phyloP scores from a whole-genome alignment of 2,329 filamentous ascomycete genomes.

The Neonectria faginata region DNA sequence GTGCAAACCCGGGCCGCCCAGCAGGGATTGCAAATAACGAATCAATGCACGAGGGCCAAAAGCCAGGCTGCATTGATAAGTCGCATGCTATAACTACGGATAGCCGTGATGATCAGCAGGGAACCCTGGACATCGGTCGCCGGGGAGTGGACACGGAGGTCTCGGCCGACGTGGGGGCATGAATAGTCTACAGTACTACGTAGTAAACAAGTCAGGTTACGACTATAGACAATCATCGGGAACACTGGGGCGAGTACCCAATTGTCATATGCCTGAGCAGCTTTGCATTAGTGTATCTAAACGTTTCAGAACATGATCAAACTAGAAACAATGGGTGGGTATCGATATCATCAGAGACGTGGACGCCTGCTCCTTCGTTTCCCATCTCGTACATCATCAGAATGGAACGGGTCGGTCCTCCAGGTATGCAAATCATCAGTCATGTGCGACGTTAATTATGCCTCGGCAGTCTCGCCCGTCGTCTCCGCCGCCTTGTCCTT shows the following conservation, averaged over 20 bases:
- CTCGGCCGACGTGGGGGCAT: constrained; percentile 18
- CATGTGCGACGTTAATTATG: constrained; percentile 21
- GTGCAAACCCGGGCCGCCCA: no score
- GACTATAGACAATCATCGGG: no score
- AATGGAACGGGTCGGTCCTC: constrained; percentile 27
- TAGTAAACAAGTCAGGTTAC: no score
- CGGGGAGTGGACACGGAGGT: constrained; percentile 10
- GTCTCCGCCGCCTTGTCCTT: constrained; percentile 25
- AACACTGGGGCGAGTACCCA: no score
- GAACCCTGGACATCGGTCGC: constrained; percentile 3
- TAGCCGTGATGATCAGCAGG: background rate
- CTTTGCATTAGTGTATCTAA: constrained; percentile 25
- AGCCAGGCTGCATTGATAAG: background rate
- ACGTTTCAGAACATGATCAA: constrained; percentile 26
- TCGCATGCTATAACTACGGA: background rate
- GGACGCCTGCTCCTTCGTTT: constrained; percentile 47
- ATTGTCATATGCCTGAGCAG: constrained; percentile 20
- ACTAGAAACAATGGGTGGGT: constrained; percentile 45
- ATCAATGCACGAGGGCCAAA: no score
- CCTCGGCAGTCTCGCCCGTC: constrained; percentile 16
- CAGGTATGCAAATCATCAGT: constrained; percentile 29
- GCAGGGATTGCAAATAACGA: no score
- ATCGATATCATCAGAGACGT: constrained; percentile 49
- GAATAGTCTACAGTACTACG: no score
- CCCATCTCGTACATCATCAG: constrained; percentile 38